These are phyloP conservation scores for Allantophomopsis cytisporea DNA, from an alignment of 2,329 filamentous ascomycete species.

Conservation along the genomic window DNA sequence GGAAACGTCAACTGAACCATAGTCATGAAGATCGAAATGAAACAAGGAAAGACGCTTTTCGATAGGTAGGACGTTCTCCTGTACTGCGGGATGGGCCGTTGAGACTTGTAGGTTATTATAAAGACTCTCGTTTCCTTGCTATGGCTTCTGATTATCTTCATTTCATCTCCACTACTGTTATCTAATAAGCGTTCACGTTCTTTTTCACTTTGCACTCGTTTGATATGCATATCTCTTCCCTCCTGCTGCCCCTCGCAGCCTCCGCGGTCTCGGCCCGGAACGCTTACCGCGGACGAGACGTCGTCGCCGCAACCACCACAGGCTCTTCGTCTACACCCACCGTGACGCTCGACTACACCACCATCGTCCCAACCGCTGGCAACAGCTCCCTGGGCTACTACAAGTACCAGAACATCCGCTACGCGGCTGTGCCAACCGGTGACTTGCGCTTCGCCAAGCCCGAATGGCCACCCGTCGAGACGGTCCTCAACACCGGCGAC, in stretches of 20 bases:
- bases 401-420: slow-evolving; percentile 23
- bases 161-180: too few relatives aligned
- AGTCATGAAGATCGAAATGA: too few relatives aligned
- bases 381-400: slow-evolving; percentile 16
- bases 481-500: slow-evolving; percentile 17
- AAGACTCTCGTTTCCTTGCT: too few relatives aligned
- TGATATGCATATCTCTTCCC: neutral
- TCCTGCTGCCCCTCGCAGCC: neutral
- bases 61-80: too few relatives aligned
- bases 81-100: too few relatives aligned
- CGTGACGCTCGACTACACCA: neutral
- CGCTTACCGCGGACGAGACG: neutral
- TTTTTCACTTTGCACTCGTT: neutral
- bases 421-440: slow-evolving; percentile 19
- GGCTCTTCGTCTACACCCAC: neutral
- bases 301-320: neutral
- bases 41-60: too few relatives aligned
- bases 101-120: too few relatives aligned
- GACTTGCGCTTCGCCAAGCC: slow-evolving; percentile 20
- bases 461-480: slow-evolving; percentile 19
- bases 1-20: too few relatives aligned
- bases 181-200: neutral
- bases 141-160: too few relatives aligned
- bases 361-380: neutral
- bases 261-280: neutral